A percentile compares a stretch with the other conserved stretches of the same genome.
These are phyloP conservation scores for Colletotrichum cordylinicola DNA, from an alignment of 2,329 filamentous ascomycete genomes.

Conservation along the genomic window DNA sequence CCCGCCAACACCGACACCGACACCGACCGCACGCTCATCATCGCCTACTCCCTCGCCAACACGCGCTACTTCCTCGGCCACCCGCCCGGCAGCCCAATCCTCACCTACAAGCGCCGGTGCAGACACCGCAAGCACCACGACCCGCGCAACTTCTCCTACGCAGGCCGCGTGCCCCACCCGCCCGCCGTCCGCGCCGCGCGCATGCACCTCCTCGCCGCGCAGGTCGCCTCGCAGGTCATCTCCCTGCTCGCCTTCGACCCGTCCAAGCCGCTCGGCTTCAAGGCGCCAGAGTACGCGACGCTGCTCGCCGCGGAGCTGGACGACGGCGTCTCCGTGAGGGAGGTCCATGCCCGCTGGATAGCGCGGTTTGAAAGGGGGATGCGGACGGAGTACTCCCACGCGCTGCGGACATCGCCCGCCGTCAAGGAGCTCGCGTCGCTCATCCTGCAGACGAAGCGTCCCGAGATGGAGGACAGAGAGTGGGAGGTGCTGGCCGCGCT, in stretches of 20 bases:
- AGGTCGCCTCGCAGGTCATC: not conserved
- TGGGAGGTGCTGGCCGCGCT: not conserved
- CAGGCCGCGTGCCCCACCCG: not conserved
- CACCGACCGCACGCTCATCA: not conserved
- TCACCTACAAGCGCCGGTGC: not conserved
- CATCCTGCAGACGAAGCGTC: not conserved
- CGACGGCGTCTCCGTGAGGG: not conserved
- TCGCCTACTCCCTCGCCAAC: not conserved
- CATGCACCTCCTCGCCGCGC: not conserved
- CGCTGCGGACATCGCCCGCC: accelerated
- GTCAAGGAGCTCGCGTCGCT: not conserved
- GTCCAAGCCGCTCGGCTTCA: not conserved
- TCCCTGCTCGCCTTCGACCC: not conserved
- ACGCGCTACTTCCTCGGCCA: not conserved
- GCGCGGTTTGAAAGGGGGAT: not conserved
- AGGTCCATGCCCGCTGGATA: not conserved
- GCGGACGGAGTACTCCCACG: not conserved
- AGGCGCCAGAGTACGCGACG: not conserved
- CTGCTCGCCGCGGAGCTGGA: not conserved
- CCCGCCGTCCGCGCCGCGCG: not conserved
- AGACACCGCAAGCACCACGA: not conserved
- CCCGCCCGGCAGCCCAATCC: not conserved
- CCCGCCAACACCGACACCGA: not conserved
- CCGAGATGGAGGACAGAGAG: not conserved
- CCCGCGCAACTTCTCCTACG: not conserved